Base-by-base conservation (phyloP, 805 yeast species). In the Trichomonascus vanleenenianus region DNA sequence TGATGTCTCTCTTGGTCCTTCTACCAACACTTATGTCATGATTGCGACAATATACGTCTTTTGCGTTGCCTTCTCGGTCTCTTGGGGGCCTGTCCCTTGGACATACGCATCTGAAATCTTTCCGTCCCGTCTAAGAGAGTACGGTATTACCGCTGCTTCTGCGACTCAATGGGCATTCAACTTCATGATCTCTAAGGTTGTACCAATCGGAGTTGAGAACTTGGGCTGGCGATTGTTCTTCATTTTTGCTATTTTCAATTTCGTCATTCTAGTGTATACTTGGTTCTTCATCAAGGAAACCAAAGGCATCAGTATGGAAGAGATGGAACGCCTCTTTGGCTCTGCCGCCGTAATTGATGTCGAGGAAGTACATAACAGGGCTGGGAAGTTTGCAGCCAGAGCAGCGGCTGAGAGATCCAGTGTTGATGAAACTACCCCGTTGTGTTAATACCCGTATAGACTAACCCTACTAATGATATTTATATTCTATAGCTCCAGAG, bases 251-350 rank as follows among this genome's bases (percentile, higher is more conserved):
- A 56, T 79, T 62, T 71, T 81, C 67, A 50, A 50, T 40, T 46
- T 20, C 20, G 32, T 46, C n/a, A 43, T 43, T 16, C 31, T 40
- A 15, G 46, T 50, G 16, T 84, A 79, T 62, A 81, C 83, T 43
- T 76, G 74, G 71, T 78, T 83, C 71, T 72, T 74, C 54, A 76
- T 84, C 52, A 76, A 78, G 57, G 87, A 82, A 66, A 84, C 94
- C 46, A 78, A 75, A 66, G 91, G 91, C 49, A 72, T 84, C 58
- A 72, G 84, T 38, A 74, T 84, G 63, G 93, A 84, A 66, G 87
- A 83, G 66, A 85, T 84, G 55, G 86, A 83, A 61, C 78, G 74
- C 57, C 68, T 79, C 69, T 71, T 67, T 54, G 61, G 46, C 11
- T 40, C 50, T 32, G 46, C 52, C 10, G 44, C 42, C 36, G 53